Percentiles rank a stretch among this genome's conserved stretches.
phyloP scores from a whole-genome alignment of 2,329 filamentous ascomycete genomes.

The Cytospora chrysosperma region DNA sequence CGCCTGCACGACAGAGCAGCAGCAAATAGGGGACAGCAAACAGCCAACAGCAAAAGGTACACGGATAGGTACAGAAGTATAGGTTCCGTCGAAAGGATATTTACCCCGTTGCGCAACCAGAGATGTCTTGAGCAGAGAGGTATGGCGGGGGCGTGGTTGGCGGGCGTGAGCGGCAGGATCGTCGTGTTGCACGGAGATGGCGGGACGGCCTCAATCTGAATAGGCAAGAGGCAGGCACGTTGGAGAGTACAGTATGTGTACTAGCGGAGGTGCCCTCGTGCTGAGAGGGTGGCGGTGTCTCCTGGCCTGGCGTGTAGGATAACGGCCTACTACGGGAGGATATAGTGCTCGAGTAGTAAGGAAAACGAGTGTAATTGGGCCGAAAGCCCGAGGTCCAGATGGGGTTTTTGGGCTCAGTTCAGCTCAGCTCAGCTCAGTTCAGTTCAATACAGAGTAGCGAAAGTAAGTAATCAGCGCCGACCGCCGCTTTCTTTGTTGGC shows the following conservation, averaged over 20 bases:
- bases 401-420: too few relatives aligned
- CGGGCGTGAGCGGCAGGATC: not conserved
- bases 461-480: not conserved
- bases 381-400: constrained; percentile 41
- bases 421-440: too few relatives aligned
- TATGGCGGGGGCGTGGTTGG: not conserved
- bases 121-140: not conserved
- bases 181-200: not conserved
- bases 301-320: not conserved
- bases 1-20: not conserved
- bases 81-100: not conserved
- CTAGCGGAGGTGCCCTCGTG: not conserved
- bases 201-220: constrained; percentile 12
- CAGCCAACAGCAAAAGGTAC: too few relatives aligned
- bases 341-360: not conserved
- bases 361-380: constrained; percentile 56
- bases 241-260: constrained; percentile 15
- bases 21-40: too few relatives aligned
- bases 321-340: not conserved
- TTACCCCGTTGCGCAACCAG: constrained; percentile 1
- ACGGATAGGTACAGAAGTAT: not conserved
- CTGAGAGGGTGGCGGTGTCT: not conserved
- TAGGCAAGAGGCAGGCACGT: constrained; percentile 24
- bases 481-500: not conserved
- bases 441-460: too few relatives aligned